Evolutionary conservation across 1,139 yeast genomes (phyloP).

Genomic region (Sugiyamaella sp.): DNA sequence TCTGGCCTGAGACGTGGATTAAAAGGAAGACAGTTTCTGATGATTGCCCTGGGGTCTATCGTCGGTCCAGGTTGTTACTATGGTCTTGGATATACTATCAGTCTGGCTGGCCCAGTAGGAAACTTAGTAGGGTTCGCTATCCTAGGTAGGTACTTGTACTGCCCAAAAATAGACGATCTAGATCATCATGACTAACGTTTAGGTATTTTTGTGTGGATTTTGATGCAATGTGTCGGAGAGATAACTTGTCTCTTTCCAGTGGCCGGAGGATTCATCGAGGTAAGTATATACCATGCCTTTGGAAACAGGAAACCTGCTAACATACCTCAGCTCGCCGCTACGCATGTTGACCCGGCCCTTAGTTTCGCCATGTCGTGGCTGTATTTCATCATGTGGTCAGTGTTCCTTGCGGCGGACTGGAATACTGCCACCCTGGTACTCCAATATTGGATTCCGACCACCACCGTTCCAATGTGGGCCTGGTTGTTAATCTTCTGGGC

Average conservation of each 20-base stretch:
- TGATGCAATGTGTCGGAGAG: slow-evolving; percentile 25
- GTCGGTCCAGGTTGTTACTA: slow-evolving; percentile 21
- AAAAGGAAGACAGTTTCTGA: slow-evolving; percentile 20
- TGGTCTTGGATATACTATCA: slow-evolving; percentile 20
- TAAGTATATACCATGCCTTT: no score
- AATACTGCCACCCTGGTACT: slow-evolving; percentile 24
- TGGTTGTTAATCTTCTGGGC: slow-evolving; percentile 23
- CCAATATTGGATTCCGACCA: slow-evolving; percentile 22
- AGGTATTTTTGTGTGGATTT: slow-evolving; percentile 23
- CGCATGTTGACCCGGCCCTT: slow-evolving; percentile 24
- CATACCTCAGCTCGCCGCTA: slow-evolving; percentile 20
- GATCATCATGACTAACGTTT: slow-evolving; percentile 2
- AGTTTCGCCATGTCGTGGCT: slow-evolving; percentile 25
- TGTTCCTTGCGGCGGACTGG: slow-evolving; percentile 23
- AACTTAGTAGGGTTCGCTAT: slow-evolving; percentile 20
- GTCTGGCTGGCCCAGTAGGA: slow-evolving; percentile 22
- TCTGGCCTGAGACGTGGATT: slow-evolving; percentile 19
- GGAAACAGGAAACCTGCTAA: no score
- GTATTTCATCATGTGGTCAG: slow-evolving; percentile 24
- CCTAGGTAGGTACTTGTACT: slow-evolving; percentile 9
- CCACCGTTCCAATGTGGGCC: slow-evolving; percentile 20
- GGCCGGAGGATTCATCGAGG: slow-evolving; percentile 22
- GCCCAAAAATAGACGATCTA: no score
- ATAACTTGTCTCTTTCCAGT: slow-evolving; percentile 21
- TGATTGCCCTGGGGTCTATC: slow-evolving; percentile 22